Evolutionary conservation across 352 stramenopile genomes (phyloP), one percentile per base, ranked within the genome.

Genomic region (Globisporangium alternatum): DNA sequence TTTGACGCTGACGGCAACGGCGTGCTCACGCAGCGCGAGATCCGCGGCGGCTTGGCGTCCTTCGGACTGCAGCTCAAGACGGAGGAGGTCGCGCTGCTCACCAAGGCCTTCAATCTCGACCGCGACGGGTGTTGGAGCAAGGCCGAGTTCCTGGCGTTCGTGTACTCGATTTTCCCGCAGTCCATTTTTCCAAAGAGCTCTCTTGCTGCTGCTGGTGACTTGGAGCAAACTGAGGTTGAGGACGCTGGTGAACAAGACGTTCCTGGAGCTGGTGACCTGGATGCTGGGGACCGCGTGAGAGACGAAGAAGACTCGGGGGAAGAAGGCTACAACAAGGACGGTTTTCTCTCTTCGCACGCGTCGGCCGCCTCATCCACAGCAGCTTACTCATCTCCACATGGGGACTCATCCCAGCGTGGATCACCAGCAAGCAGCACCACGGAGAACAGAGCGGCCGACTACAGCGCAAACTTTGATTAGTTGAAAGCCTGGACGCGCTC

Each of bases 1-100:
- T 90, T 93, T 37, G 84, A 93, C 37, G 54, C 57, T 1, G 84
- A 91, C 51, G 60, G 69, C 15, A 93, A 93, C 41, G 82, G 79
- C 0, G 60, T 77, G 4, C 65, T 93, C n/a, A 82, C 78, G 2
- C 66, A 79, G 53, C 71, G 69, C 13, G 84, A 93, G 56, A 48
- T 93, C 8, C 65, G 74, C n/a, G 62, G 66, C 4, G 84, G 82
- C 5, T 81, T 91, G 22, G 49, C 49, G 2, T 58, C 62, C 2
- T 85, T 89, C 19, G 70, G 71, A 0, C 47, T 91, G 15, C 35
- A 35, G 0, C 63, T 93, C 2, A 76, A 69, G 0, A 49, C 71
- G 2, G 71, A 78, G 6, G 84, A 93, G 59, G 60, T 76, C 19
- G 55, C 60, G 13, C 55, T 66, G 12, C 64, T 93, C 43, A 60